Base-by-base conservation (phyloP, 75 land plant species). In the Pseudotsuga menziesii region DNA sequence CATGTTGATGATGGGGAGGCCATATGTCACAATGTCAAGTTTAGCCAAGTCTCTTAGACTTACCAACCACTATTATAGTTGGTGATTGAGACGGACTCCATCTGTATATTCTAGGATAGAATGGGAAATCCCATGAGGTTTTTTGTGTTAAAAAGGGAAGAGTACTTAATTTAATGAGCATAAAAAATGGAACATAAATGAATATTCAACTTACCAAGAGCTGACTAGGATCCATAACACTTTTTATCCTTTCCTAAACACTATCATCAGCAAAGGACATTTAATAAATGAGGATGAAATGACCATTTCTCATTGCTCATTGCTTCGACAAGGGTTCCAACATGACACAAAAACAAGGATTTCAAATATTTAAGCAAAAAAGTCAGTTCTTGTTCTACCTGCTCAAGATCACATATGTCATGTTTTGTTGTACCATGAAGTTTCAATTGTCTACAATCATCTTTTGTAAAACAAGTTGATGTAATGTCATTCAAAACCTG, bases 251-350 rank as follows among this genome's bases (percentile, higher is more conserved):
- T 80, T 96, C 99, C 56, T 94, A 87, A 55, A 96, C 99, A 78
- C 97, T 96, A 58, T 96, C 99, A 83, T 96, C 97, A 81, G 97
- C 99, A 80, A 96, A 83, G 27, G 93, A 93, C 54, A 96, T 94
- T 75, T 96, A 97, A 85, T 96, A 94, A 17, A 96, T 83, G 69
- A 96, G 90, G 80, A 96, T 86, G 4, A 96, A 63, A 80, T 90
- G 85, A 22, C 99, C 99, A 76, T 85, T 71, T 82, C 84, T 88
- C 99, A 96, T 29, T 69, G 99, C 84, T 88, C 99, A 96, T 29
- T 69, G 99, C 97, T 79, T 94, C 77, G 26, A 96, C 89, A 58
- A 96, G 94, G 26, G 99, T 94, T 32, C 99, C 99, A 87, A 94
- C 99, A 66, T 96, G 93, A 97, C 99, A 96, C 35, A 74, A 59